Percentiles rank a stretch among this genome's conserved stretches.
These are phyloP conservation scores for Pseudoneurospora amorphoporcata DNA, from an alignment of 495 filamentous ascomycete genomes.

Conservation along the genomic window DNA sequence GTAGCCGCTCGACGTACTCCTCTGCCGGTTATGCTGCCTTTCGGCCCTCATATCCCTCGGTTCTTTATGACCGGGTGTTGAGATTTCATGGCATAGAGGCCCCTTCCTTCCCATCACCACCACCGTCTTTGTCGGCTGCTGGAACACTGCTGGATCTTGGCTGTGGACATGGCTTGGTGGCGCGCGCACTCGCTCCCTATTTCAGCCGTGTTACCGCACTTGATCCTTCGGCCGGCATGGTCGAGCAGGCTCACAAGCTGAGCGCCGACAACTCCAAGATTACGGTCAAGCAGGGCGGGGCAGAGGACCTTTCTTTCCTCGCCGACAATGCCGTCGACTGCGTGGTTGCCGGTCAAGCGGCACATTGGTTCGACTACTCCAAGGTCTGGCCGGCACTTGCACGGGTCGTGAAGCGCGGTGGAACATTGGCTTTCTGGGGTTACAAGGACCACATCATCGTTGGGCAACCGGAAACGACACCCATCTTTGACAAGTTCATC, in stretches of 20 bases:
- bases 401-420: slow-evolving; percentile 40
- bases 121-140: slow-evolving; percentile 4
- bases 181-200: slow-evolving; percentile 39
- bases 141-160: slow-evolving; percentile 48
- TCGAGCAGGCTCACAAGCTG: slow-evolving; percentile 39
- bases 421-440: slow-evolving; percentile 52
- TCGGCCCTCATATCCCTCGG: slow-evolving; percentile 50
- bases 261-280: slow-evolving; percentile 34
- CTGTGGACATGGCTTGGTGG: slow-evolving; percentile 48
- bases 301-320: slow-evolving; percentile 43
- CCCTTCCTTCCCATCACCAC: background rate
- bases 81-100: slow-evolving; percentile 34
- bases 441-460: slow-evolving; percentile 51
- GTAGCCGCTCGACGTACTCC: slow-evolving; percentile 36
- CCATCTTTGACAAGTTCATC: slow-evolving; percentile 35
- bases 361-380: slow-evolving; percentile 53
- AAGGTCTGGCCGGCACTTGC: slow-evolving; percentile 45
- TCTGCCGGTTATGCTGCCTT: slow-evolving; percentile 49
- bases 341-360: slow-evolving; percentile 50
- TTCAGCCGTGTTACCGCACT: slow-evolving; percentile 42
- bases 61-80: slow-evolving; percentile 45
- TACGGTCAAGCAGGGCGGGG: slow-evolving; percentile 31
- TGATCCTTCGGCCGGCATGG: slow-evolving; percentile 51
- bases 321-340: slow-evolving; percentile 41
- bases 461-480: slow-evolving; percentile 37